phyloP scores from a whole-genome alignment of 208 protist genomes.

The Trypanosoma lewisi region DNA sequence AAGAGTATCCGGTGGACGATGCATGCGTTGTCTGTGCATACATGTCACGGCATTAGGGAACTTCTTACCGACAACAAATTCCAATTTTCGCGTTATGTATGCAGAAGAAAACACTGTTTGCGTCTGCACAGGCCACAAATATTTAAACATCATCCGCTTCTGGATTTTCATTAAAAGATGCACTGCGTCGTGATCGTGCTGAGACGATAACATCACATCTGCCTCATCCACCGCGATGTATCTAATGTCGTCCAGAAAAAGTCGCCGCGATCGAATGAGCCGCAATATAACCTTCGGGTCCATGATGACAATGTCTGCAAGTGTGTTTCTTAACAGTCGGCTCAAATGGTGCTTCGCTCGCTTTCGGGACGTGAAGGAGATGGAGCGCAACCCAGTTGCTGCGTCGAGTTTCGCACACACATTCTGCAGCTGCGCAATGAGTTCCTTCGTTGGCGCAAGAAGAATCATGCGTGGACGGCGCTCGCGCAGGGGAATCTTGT shows the following conservation, averaged over 20 bases:
- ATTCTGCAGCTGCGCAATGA: constrained; percentile 66
- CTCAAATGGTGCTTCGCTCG: constrained; percentile 65
- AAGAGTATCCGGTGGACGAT: constrained; percentile 43
- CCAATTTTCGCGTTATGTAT: constrained; percentile 77
- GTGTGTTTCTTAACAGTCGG: constrained; percentile 51
- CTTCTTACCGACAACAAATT: constrained; percentile 60
- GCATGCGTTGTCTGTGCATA: constrained; percentile 63
- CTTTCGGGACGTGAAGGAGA: constrained; percentile 65
- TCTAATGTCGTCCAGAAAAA: constrained; percentile 86
- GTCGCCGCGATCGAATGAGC: constrained; percentile 63
- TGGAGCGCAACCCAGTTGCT: constrained; percentile 53
- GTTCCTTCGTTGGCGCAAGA: constrained; percentile 73
- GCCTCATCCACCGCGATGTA: constrained; percentile 87
- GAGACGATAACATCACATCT: constrained; percentile 67
- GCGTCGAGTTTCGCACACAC: constrained; percentile 53
- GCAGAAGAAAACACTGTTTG: constrained; percentile 76
- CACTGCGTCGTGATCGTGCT: constrained; percentile 79
- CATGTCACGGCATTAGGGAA: constrained; percentile 55
- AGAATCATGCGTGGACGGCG: constrained; percentile 81
- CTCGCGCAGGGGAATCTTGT: constrained; percentile 81
- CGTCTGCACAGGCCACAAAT: constrained; percentile 84
- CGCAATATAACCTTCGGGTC: constrained; percentile 66
- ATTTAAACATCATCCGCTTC: constrained; percentile 71
- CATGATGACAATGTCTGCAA: constrained; percentile 82
- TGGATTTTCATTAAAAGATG: constrained; percentile 75